Conservation (phyloP, 371 early-diverging fungal species). For the Lichtheimia ramosa region DNA sequence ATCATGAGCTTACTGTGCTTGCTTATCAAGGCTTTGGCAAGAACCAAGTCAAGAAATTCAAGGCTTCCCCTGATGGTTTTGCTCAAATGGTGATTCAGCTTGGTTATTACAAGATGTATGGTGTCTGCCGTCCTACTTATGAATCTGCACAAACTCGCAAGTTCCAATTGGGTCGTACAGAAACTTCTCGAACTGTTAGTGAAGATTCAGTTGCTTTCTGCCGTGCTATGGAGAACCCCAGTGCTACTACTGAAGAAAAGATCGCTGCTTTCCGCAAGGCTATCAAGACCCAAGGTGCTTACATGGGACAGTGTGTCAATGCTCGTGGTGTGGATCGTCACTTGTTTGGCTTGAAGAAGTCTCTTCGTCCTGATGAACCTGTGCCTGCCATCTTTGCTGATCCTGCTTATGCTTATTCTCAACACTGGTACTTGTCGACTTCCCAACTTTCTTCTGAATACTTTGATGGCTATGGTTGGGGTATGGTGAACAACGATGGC, state of each 20-base stretch:
- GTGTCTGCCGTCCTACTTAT: constrained; percentile 80
- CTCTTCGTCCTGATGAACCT: constrained; percentile 68
- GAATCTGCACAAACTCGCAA: constrained; percentile 91
- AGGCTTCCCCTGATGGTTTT: constrained; percentile 90
- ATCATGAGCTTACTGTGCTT: constrained; percentile 82
- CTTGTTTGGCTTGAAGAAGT: constrained; percentile 68
- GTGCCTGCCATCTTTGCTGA: constrained; percentile 86
- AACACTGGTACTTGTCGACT: constrained; percentile 93
- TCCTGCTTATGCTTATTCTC: constrained; percentile 76
- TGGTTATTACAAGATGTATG: constrained; percentile 91
- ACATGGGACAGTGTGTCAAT: constrained; percentile 82
- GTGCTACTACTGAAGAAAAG: constrained; percentile 52
- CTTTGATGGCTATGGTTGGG: constrained; percentile 95
- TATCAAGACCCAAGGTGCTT: constrained; percentile 71
- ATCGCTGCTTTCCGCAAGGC: constrained; percentile 73
- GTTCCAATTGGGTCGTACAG: constrained; percentile 93
- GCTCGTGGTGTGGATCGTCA: constrained; percentile 93
- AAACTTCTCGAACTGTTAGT: constrained; percentile 88
- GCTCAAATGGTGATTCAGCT: constrained; percentile 96
- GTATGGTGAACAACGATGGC: constrained; percentile 93
- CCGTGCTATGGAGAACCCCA: constrained; percentile 79
- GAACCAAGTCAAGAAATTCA: constrained; percentile 87
- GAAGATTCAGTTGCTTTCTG: constrained; percentile 81
- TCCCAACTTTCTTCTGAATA: constrained; percentile 90
- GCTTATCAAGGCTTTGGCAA: constrained; percentile 89